Evolutionary conservation across 202 grass and related monocot species (phyloP).

Genomic region (Zizania palustris): DNA sequence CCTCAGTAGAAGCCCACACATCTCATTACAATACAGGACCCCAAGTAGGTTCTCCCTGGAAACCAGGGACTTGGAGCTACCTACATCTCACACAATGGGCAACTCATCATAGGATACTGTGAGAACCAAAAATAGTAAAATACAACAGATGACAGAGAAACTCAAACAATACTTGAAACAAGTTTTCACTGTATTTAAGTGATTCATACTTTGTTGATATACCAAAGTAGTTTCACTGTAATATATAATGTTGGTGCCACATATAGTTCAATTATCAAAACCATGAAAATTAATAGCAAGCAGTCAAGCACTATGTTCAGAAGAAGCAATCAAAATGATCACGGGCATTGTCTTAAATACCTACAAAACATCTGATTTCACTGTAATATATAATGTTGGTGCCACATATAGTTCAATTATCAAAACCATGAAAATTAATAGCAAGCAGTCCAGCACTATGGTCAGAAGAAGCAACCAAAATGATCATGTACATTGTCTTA

Average conservation of each 20-base stretch:
- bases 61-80: slow-evolving; percentile 27
- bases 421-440: too few species aligned
- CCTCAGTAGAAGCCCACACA: slow-evolving; percentile 35
- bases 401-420: background rate
- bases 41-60: slow-evolving; percentile 56
- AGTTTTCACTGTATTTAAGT: background rate
- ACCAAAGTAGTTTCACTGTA: too few species aligned
- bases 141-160: background rate
- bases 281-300: too few species aligned
- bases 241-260: background rate
- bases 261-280: background rate
- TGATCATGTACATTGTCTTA: too few species aligned
- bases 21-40: slow-evolving; percentile 33
- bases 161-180: background rate
- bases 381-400: background rate
- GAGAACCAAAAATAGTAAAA: background rate
- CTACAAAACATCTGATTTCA: too few species aligned
- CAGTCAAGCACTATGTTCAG: too few species aligned
- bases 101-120: slow-evolving; percentile 14
- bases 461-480: background rate
- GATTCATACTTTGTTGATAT: background rate
- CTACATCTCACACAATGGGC: slow-evolving; percentile 21
- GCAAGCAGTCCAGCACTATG: too few species aligned
- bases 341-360: too few species aligned
- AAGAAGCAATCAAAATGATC: background rate